Percentiles rank a stretch among this genome's conserved stretches.
These are phyloP conservation scores for Acacia pycnantha DNA, from an alignment of 331 rosid genomes.

Conservation along the genomic window DNA sequence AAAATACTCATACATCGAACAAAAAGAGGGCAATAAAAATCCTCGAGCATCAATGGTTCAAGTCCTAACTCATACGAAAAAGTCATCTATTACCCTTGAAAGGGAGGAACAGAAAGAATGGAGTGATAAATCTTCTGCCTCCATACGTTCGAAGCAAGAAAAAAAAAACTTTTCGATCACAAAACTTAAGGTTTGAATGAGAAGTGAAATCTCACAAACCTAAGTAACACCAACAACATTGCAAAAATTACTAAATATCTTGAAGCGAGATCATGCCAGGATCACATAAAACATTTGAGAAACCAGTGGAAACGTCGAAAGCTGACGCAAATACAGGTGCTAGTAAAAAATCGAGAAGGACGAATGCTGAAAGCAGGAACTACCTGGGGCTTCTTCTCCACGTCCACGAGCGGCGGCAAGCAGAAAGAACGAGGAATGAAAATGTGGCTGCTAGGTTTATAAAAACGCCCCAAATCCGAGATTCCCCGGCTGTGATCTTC, in stretches of 20 bases:
- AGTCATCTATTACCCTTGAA: background rate
- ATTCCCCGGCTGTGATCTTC: background rate
- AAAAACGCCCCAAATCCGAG: background rate
- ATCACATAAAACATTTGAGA: background rate
- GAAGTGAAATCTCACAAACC: background rate
- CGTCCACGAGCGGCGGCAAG: conserved; percentile 8
- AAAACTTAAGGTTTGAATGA: background rate
- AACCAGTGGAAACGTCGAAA: background rate
- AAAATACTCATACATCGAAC: background rate
- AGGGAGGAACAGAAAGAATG: background rate
- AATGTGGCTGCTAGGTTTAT: conserved; percentile 19
- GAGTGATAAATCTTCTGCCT: background rate
- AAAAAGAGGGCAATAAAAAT: background rate
- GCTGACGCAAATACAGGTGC: background rate
- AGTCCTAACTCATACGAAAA: background rate
- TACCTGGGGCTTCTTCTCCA: conserved; percentile 9
- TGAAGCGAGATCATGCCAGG: background rate
- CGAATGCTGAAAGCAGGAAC: background rate
- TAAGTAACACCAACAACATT: background rate
- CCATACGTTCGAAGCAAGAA: background rate
- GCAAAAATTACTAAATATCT: background rate
- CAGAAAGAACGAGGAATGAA: background rate
- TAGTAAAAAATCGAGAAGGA: background rate
- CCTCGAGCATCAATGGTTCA: background rate
- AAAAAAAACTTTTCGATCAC: background rate